Evolutionary conservation across 176 grass and related monocot species (phyloP).

Genomic region (Oryza coarctata): DNA sequence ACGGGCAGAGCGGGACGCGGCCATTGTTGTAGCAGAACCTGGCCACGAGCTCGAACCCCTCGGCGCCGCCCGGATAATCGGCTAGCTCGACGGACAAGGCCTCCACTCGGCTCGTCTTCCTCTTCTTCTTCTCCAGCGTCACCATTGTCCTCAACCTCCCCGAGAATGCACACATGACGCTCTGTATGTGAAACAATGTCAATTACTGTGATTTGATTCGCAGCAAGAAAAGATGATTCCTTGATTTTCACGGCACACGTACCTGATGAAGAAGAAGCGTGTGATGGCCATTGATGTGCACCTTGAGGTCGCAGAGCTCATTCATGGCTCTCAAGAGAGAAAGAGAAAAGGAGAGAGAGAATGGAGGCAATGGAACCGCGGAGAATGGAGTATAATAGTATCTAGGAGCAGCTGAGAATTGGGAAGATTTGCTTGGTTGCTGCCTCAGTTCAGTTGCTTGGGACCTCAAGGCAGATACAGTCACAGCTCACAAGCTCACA

Average conservation of each 20-base stretch:
- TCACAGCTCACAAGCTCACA: slow-evolving; percentile 54
- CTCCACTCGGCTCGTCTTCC: not conserved
- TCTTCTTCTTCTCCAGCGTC: slow-evolving; percentile 53
- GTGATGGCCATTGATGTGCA: slow-evolving; percentile 81
- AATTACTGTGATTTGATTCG: not conserved
- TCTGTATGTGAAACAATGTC: slow-evolving; percentile 42
- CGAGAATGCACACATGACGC: slow-evolving; percentile 70
- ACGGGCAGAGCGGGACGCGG: slow-evolving; percentile 53
- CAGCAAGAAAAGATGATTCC: not conserved
- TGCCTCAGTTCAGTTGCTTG: not conserved
- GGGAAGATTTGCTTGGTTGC: slow-evolving; percentile 31
- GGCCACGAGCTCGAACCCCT: slow-evolving; percentile 70
- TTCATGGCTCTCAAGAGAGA: slow-evolving; percentile 52
- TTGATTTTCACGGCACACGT: not conserved
- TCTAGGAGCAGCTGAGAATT: slow-evolving; percentile 32
- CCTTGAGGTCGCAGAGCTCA: slow-evolving; percentile 82
- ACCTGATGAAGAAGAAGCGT: slow-evolving; percentile 88
- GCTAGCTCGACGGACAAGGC: slow-evolving; percentile 35
- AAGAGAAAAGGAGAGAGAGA: not conserved
- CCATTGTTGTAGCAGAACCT: slow-evolving; percentile 89
- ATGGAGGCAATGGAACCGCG: slow-evolving; percentile 10
- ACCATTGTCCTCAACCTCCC: slow-evolving; percentile 62
- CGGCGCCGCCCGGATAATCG: slow-evolving; percentile 71
- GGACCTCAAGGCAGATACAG: slow-evolving; percentile 29
- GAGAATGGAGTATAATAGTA: slow-evolving; percentile 37